Conservation (phyloP, 371 early-diverging fungal species). For the Circinella minor region DNA sequence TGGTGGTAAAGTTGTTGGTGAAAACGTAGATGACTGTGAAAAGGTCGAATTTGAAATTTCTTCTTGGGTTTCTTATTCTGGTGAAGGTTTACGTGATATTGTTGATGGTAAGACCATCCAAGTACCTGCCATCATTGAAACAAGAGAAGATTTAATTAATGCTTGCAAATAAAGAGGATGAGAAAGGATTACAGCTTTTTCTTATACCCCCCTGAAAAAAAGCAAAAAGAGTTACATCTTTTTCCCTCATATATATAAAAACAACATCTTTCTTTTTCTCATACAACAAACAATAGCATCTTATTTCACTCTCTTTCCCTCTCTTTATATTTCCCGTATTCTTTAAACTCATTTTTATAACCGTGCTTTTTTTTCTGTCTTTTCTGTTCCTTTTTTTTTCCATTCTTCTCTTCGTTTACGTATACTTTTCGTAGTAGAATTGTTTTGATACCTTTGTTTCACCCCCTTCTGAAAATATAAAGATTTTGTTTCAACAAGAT, state of each 20-base stretch:
- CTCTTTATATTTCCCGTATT: neutral
- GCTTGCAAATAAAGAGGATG: constrained; percentile 14
- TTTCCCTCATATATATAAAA: no score
- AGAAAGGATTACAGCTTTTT: neutral
- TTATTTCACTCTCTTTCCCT: neutral
- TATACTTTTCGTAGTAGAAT: no score
- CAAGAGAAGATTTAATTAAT: constrained; percentile 49
- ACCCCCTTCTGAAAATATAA: no score
- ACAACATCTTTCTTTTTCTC: no score
- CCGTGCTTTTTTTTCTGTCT: no score
- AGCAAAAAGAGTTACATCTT: no score
- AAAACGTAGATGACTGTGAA: constrained; percentile 51
- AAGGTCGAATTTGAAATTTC: constrained; percentile 80
- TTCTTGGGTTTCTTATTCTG: constrained; percentile 90
- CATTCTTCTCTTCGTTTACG: no score
- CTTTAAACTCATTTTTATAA: neutral
- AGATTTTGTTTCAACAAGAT: no score
- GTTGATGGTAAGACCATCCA: constrained; percentile 65
- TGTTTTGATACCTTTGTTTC: no score
- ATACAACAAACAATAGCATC: no score
- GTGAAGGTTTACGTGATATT: constrained; percentile 84
- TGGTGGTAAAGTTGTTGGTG: constrained; percentile 77
- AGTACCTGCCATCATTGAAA: constrained; percentile 50
- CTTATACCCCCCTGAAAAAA: neutral
- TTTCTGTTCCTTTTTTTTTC: no score